These are phyloP conservation scores for Ascochyta koolunga DNA, from an alignment of 2,329 filamentous ascomycete genomes.

Conservation along the genomic window DNA sequence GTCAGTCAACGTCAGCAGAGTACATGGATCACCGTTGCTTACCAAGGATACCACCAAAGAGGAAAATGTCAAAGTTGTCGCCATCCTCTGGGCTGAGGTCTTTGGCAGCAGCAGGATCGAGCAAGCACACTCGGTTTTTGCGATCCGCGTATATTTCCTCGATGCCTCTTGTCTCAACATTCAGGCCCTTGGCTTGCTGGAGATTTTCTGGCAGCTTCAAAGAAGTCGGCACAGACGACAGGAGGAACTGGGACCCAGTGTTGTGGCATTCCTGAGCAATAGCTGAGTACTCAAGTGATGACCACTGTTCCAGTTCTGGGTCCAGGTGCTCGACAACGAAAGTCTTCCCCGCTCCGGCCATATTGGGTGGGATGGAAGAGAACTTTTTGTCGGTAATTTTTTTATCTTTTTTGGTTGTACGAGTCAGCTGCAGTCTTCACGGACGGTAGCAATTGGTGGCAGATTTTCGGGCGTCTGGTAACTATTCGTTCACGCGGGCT, in stretches of 20 bases:
- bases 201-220: conserved; percentile 68
- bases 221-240: conserved; percentile 77
- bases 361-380: conserved; percentile 20
- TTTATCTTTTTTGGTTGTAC: background rate
- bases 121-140: conserved; percentile 80
- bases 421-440: background rate
- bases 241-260: conserved; percentile 72
- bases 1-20: conserved; percentile 29
- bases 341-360: conserved; percentile 61
- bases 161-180: conserved; percentile 76
- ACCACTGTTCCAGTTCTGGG: conserved; percentile 92
- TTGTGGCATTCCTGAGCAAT: conserved; percentile 82
- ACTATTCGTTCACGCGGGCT: background rate
- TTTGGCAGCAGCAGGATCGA: conserved; percentile 82
- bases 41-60: conserved; percentile 97
- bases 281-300: conserved; percentile 85
- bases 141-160: conserved; percentile 78
- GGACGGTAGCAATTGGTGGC: conserved; percentile 4
- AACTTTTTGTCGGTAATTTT: conserved; percentile 10
- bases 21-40: conserved; percentile 32
- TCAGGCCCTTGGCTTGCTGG: conserved; percentile 65
- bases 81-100: conserved; percentile 86
- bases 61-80: conserved; percentile 82
- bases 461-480: background rate
- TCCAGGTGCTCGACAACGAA: conserved; percentile 98